Percentiles rank a stretch among this genome's conserved stretches.
phyloP scores from a whole-genome alignment of 352 stramenopile species.

The Phytophthora melonis region DNA sequence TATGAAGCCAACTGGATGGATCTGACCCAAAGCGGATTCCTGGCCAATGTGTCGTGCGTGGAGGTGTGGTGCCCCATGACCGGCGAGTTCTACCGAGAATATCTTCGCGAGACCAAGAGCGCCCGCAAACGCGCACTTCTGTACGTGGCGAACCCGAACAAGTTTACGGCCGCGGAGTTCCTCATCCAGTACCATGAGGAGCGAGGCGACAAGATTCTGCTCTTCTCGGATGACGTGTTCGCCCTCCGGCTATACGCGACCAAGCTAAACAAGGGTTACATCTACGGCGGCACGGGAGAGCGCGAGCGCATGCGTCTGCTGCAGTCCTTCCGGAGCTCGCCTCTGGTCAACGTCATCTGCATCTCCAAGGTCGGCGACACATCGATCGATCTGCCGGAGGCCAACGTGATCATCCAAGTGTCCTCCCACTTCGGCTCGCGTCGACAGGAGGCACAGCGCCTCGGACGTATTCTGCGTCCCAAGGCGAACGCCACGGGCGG shows the following conservation, averaged over 20 bases:
- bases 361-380: conserved; percentile 98
- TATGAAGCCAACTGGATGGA: conserved; percentile 99
- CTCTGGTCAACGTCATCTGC: conserved; percentile 91
- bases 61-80: conserved; percentile 99
- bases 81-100: conserved; percentile 96
- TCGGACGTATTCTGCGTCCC: conserved; percentile 99
- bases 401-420: conserved; percentile 99
- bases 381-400: conserved; percentile 99
- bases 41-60: conserved; percentile 98
- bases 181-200: conserved; percentile 98
- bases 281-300: conserved; percentile 98
- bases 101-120: conserved; percentile 88
- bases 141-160: conserved; percentile 99
- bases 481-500: conserved; percentile 96
- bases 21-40: conserved; percentile 96
- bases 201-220: conserved; percentile 98
- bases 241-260: conserved; percentile 95
- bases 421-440: conserved; percentile 99
- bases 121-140: conserved; percentile 94
- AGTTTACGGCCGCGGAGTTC: conserved; percentile 96
- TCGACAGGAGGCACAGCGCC: conserved; percentile 98
- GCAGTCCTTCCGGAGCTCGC: conserved; percentile 86
- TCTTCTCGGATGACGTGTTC: conserved; percentile 99
- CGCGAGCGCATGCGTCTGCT: conserved; percentile 89
- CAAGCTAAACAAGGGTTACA: conserved; percentile 92